phyloP scores from a whole-genome alignment of 2,329 filamentous ascomycete species.

The Parastagonospora avenae region DNA sequence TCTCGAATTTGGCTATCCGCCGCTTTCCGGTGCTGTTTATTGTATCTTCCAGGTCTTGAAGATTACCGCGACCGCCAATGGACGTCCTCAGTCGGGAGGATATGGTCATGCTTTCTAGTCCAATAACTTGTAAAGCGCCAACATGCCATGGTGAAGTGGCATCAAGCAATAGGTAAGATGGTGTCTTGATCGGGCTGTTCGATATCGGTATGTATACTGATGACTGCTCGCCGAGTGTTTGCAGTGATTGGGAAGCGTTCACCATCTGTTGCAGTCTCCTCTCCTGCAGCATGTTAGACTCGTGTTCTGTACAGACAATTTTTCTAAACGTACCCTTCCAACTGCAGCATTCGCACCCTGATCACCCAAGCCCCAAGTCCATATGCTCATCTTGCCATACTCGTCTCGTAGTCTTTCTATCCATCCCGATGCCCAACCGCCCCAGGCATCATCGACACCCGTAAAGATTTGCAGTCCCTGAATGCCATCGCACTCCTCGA shows the following conservation, averaged over 20 bases:
- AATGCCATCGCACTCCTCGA: conserved; percentile 91
- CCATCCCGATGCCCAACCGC: conserved; percentile 53
- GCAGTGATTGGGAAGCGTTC: conserved; percentile 76
- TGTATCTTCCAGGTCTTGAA: conserved; percentile 68
- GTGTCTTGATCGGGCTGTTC: conserved; percentile 62
- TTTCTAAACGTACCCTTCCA: conserved; percentile 49
- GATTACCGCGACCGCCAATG: conserved; percentile 53
- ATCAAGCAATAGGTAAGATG: conserved; percentile 65
- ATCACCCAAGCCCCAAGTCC: conserved; percentile 84
- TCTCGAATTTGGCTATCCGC: conserved; percentile 74
- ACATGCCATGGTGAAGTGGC: conserved; percentile 75
- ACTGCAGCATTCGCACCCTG: conserved; percentile 38
- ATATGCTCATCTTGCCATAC: conserved; percentile 83
- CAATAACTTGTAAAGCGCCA: conserved; percentile 75
- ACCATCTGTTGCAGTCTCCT: conserved; percentile 68
- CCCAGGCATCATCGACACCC: conserved; percentile 59
- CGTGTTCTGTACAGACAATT: neutral
- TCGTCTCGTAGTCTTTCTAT: conserved; percentile 79
- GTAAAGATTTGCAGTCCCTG: conserved; percentile 77
- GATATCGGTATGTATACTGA: conserved; percentile 78
- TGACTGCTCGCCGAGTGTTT: conserved; percentile 70
- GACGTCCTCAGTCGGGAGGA: conserved; percentile 69
- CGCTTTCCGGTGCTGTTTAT: conserved; percentile 80
- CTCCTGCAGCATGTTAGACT: conserved; percentile 52
- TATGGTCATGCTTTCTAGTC: conserved; percentile 78